phyloP scores from a whole-genome alignment of 192 early-diverging fungal genomes.

The Radiomyces spectabilis region DNA sequence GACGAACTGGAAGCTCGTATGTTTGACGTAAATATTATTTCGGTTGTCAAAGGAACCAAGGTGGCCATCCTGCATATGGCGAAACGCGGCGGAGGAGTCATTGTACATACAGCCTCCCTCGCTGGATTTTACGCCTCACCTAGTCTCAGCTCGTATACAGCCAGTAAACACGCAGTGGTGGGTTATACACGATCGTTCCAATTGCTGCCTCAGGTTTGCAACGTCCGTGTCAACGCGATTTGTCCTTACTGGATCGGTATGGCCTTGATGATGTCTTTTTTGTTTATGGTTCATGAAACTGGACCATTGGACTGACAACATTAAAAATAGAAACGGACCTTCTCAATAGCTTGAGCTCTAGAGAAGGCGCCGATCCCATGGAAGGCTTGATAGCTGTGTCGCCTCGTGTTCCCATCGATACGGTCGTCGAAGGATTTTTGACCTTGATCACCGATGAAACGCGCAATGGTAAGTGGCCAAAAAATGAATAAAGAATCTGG shows the following conservation, averaged over 20 bases:
- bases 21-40: slow-evolving; percentile 1
- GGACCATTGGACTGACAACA: too few relatives aligned
- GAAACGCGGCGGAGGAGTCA: slow-evolving; percentile 19
- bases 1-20: neutral
- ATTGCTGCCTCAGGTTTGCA: slow-evolving; percentile 5
- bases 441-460: slow-evolving; percentile 12
- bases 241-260: neutral
- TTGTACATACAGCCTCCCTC: slow-evolving; percentile 18
- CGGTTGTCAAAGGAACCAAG: slow-evolving; percentile 15
- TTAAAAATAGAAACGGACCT: too few relatives aligned
- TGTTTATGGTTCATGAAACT: neutral
- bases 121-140: slow-evolving; percentile 10
- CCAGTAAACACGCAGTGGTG: slow-evolving; percentile 20
- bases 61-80: slow-evolving; percentile 17
- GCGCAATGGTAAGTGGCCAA: slow-evolving; percentile 4
- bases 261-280: neutral
- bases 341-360: too few relatives aligned
- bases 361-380: neutral
- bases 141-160: slow-evolving; percentile 7
- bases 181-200: slow-evolving; percentile 22
- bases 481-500: neutral
- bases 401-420: slow-evolving; percentile 3
- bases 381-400: neutral
- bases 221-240: slow-evolving; percentile 19
- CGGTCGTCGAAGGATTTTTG: slow-evolving; percentile 18